phyloP scores from a whole-genome alignment of 306 rosid genomes.

The Citrullus mucosospermus region DNA sequence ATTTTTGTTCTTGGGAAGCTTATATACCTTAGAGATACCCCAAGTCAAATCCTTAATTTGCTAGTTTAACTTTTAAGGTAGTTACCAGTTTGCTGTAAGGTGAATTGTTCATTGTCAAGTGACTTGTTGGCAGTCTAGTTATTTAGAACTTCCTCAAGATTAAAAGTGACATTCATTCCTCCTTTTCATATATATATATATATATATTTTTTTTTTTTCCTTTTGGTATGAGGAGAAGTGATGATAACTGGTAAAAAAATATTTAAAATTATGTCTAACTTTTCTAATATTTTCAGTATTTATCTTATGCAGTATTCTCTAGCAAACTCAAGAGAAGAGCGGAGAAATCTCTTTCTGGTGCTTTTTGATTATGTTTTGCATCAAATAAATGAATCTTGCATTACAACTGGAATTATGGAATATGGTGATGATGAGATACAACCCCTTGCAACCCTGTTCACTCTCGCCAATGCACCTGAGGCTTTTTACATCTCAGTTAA shows the following conservation, averaged over 20 bases:
- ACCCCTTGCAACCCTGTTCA: slow-evolving; percentile 80
- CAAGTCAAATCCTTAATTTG: not conserved
- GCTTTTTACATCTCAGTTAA: slow-evolving; percentile 85
- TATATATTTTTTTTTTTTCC: not conserved
- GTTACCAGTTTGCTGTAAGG: not conserved
- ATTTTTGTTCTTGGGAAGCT: not conserved
- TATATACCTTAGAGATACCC: not conserved
- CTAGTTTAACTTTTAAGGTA: not conserved
- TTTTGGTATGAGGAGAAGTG: not conserved
- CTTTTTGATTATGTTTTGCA: slow-evolving; percentile 86
- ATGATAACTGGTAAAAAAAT: not conserved
- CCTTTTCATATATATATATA: too few relatives aligned
- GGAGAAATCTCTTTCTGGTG: slow-evolving; percentile 73
- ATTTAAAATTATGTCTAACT: not conserved
- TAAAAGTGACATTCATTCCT: not conserved
- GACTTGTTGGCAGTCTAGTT: not conserved
- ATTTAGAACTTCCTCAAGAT: not conserved
- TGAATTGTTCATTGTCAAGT: not conserved
- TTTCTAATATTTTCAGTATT: slow-evolving; percentile 1
- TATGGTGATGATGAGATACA: slow-evolving; percentile 80
- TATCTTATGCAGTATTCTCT: slow-evolving; percentile 68
- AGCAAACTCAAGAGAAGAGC: slow-evolving; percentile 78
- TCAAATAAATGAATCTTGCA: slow-evolving; percentile 71
- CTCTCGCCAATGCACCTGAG: slow-evolving; percentile 80
- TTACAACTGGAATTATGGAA: slow-evolving; percentile 56